phyloP scores from a whole-genome alignment of 495 filamentous ascomycete species.

The Trichocladium antarcticum region DNA sequence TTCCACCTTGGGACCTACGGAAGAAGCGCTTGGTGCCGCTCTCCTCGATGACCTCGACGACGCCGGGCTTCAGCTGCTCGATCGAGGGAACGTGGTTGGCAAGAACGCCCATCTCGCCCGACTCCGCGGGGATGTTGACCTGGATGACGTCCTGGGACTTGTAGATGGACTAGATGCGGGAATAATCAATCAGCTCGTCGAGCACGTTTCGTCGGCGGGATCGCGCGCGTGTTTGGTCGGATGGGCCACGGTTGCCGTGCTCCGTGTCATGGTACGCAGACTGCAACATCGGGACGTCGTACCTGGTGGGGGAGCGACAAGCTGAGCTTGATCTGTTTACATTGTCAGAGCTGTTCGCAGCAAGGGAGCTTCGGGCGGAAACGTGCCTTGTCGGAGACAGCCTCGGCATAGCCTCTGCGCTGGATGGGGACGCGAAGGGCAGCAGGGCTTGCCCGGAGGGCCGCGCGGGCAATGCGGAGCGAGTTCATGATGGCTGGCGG shows the following conservation, averaged over 20 bases:
- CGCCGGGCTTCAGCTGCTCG: slow-evolving; percentile 93
- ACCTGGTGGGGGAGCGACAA: slow-evolving; percentile 97
- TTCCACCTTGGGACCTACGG: slow-evolving; percentile 50
- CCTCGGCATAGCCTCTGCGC: slow-evolving; percentile 88
- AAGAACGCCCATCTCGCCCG: slow-evolving; percentile 97
- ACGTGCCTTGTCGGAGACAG: slow-evolving; percentile 63
- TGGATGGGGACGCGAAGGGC: slow-evolving; percentile 57
- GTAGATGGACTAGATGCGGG: slow-evolving; percentile 43
- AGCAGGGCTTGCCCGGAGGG: slow-evolving; percentile 65
- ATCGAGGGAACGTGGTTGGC: slow-evolving; percentile 98
- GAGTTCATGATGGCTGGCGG: slow-evolving; percentile 67
- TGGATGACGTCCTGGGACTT: slow-evolving; percentile 66
- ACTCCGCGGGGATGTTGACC: slow-evolving; percentile 97
- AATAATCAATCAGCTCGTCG: slow-evolving; percentile 34
- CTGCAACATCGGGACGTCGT: slow-evolving; percentile 28
- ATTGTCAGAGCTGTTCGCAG: slow-evolving; percentile 12
- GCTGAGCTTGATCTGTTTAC: slow-evolving; percentile 84
- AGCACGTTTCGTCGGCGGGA: neutral
- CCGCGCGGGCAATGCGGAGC: slow-evolving; percentile 77
- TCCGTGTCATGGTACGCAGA: neutral
- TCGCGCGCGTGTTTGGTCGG: neutral
- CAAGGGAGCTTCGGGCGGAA: neutral
- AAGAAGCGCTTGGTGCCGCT: slow-evolving; percentile 90
- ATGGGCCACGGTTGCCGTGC: neutral
- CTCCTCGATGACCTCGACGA: slow-evolving; percentile 95